These are phyloP conservation scores for Pichia phayaonensis DNA, from an alignment of 805 yeast genomes.

Conservation along the genomic window DNA sequence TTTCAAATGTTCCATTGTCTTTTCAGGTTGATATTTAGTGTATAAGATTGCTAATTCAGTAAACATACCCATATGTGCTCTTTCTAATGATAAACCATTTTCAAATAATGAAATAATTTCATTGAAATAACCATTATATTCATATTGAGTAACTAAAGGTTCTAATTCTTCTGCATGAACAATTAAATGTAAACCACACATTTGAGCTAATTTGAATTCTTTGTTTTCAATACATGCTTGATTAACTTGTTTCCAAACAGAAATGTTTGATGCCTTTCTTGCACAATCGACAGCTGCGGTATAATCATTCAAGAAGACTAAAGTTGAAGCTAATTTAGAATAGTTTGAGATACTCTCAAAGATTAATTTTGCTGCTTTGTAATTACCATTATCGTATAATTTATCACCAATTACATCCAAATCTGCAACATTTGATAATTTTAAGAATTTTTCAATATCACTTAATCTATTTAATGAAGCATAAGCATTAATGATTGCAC, in stretches of 20 bases:
- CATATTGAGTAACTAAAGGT: conserved; percentile 81
- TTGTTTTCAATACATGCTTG: conserved; percentile 92
- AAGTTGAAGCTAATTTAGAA: conserved; percentile 93
- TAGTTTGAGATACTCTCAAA: conserved; percentile 85
- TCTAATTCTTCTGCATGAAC: conserved; percentile 96
- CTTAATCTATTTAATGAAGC: conserved; percentile 68
- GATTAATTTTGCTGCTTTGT: conserved; percentile 87
- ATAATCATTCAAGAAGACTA: conserved; percentile 85
- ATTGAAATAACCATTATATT: conserved; percentile 82
- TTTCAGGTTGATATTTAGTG: conserved; percentile 82
- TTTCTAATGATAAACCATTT: conserved; percentile 91
- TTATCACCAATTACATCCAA: conserved; percentile 88
- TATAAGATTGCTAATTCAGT: conserved; percentile 90
- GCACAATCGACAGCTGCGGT: conserved; percentile 98
- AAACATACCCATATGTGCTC: conserved; percentile 99
- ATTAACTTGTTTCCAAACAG: conserved; percentile 96
- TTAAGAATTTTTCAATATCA: conserved; percentile 80
- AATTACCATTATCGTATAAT: conserved; percentile 71
- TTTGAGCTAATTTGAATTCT: conserved; percentile 95
- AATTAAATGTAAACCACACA: conserved; percentile 94
- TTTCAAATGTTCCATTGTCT: conserved; percentile 93
- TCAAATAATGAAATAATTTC: conserved; percentile 90
- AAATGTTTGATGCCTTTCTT: conserved; percentile 88
- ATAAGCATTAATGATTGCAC: conserved; percentile 80
- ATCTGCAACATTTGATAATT: conserved; percentile 88